A percentile compares a stretch with the other conserved stretches of the same genome.
phyloP scores from a whole-genome alignment of 345 rosid genomes.

The Adansonia digitata region DNA sequence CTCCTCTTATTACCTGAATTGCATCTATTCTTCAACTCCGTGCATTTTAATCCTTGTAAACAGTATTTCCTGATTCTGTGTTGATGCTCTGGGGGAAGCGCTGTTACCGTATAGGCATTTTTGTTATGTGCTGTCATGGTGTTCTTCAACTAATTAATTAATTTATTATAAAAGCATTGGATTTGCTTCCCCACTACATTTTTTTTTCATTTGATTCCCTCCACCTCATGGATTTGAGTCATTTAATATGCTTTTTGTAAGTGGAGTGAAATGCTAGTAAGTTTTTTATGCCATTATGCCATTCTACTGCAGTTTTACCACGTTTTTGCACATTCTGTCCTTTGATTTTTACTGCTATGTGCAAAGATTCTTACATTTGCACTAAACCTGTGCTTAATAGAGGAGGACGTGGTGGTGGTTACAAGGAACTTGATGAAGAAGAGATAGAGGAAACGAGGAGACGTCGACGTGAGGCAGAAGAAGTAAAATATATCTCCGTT shows the following conservation, averaged over 20 bases:
- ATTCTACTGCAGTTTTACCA: not conserved
- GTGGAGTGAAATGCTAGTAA: not conserved
- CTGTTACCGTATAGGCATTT: not conserved
- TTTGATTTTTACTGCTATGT: constrained; percentile 8
- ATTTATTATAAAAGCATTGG: not conserved
- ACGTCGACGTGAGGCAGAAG: constrained; percentile 87
- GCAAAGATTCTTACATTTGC: constrained; percentile 4
- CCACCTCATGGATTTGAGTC: not conserved
- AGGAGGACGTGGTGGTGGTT: constrained; percentile 99
- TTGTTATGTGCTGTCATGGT: not conserved
- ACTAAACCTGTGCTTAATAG: constrained; percentile 31
- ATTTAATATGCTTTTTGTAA: not conserved
- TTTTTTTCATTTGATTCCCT: not conserved
- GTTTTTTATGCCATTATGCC: not conserved
- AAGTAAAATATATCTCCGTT: constrained; percentile 41
- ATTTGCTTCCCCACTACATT: not conserved
- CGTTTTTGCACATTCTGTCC: not conserved
- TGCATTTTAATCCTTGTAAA: not conserved
- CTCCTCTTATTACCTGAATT: not conserved
- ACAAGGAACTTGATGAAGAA: constrained; percentile 98
- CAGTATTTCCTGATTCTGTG: not conserved
- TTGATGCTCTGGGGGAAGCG: not conserved
- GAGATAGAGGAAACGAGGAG: constrained; percentile 95
- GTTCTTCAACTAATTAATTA: not conserved
- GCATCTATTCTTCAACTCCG: not conserved